These are phyloP conservation scores for Daucus carota DNA, from an alignment of 129 eudicot species.

Conservation along the genomic window DNA sequence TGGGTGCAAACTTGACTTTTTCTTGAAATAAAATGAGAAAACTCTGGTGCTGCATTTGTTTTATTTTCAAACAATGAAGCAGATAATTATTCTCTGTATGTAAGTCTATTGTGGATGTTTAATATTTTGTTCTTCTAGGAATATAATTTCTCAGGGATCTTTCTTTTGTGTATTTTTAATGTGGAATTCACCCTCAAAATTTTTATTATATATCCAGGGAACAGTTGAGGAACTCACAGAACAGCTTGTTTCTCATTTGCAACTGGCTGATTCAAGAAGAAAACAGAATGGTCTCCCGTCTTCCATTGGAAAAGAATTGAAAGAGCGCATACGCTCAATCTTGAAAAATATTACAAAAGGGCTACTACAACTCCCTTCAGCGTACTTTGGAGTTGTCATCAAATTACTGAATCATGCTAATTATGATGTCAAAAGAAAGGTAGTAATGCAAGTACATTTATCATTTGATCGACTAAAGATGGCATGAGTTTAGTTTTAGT, in stretches of 20 bases:
- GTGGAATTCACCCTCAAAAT: background rate
- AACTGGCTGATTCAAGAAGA: conserved; percentile 44
- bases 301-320: conserved; percentile 48
- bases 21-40: background rate
- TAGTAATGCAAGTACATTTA: conserved; percentile 4
- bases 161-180: background rate
- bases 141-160: background rate
- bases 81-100: background rate
- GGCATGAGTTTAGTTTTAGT: background rate
- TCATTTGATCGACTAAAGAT: background rate
- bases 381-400: conserved; percentile 48
- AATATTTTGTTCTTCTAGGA: background rate
- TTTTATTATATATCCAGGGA: conserved; percentile 26
- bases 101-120: background rate
- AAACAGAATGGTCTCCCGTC: conserved; percentile 40
- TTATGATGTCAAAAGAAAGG: conserved; percentile 57
- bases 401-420: conserved; percentile 46
- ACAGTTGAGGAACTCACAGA: conserved; percentile 60
- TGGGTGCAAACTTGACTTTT: background rate
- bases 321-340: conserved; percentile 45
- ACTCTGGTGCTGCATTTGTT: background rate
- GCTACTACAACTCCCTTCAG: conserved; percentile 50
- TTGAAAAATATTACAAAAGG: conserved; percentile 42
- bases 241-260: conserved; percentile 55
- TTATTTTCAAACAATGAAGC: background rate